phyloP scores from a whole-genome alignment of 352 stramenopile genomes.

The Globisporangium irregulare region DNA sequence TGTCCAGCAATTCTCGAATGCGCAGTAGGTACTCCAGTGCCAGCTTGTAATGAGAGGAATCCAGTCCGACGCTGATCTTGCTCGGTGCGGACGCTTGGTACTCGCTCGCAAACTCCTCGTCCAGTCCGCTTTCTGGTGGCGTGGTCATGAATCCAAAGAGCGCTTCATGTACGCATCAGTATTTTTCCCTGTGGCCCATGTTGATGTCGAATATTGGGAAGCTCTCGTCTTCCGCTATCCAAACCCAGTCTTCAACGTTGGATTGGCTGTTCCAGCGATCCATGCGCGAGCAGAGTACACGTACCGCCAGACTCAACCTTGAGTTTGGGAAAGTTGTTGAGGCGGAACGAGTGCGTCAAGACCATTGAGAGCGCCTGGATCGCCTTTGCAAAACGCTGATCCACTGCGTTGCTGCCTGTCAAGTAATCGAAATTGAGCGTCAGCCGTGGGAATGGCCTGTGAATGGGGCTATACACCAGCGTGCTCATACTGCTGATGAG shows the following conservation, averaged over 20 bases:
- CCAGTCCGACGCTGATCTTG: not conserved
- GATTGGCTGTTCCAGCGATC: not conserved
- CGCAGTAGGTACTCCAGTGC: not conserved
- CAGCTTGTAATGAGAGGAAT: not conserved
- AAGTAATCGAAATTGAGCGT: not conserved
- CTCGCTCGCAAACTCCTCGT: not conserved
- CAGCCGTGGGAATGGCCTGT: not conserved
- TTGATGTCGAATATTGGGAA: not conserved
- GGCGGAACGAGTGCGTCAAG: not conserved
- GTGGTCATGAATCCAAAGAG: conserved; percentile 1
- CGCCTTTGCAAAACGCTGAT: not conserved
- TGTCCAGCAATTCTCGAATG: not conserved
- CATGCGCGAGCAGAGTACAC: not conserved
- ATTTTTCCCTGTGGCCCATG: not conserved
- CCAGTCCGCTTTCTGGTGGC: not conserved
- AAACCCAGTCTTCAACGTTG: not conserved
- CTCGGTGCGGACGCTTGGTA: not conserved
- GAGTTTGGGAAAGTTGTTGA: not conserved
- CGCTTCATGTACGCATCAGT: not conserved
- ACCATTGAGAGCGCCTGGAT: not conserved
- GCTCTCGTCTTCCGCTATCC: not conserved
- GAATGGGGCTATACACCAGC: not conserved
- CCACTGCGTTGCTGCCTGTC: not conserved
- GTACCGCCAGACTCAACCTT: not conserved
- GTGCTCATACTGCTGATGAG: not conserved